Evolutionary conservation across 2,329 filamentous ascomycete species (phyloP).

Genomic region (Mycosphaerella sp.): DNA sequence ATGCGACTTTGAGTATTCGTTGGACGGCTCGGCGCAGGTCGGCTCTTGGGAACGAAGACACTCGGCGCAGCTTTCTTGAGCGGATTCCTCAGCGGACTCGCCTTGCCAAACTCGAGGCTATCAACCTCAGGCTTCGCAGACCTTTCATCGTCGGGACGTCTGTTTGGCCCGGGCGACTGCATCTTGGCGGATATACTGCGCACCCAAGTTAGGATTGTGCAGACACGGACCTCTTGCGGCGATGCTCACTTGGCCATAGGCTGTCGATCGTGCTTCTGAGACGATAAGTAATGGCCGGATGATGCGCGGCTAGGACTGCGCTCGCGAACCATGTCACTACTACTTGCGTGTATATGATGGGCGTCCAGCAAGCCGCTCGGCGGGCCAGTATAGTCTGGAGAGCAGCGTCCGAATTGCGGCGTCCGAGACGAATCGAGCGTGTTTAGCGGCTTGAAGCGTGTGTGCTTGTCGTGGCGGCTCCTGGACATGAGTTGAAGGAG

Average conservation of each 20-base stretch:
- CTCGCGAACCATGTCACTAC: constrained; percentile 24
- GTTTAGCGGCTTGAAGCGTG: constrained; percentile 19
- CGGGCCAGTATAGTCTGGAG: neutral
- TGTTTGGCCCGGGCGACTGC: constrained; percentile 27
- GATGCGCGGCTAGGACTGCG: constrained; percentile 20
- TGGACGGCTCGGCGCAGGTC: constrained; percentile 13
- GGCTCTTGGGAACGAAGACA: constrained; percentile 27
- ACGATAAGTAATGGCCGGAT: constrained; percentile 20
- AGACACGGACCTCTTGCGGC: neutral
- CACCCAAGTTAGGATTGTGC: neutral
- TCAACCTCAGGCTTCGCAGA: constrained; percentile 8
- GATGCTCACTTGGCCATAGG: constrained; percentile 26
- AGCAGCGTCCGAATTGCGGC: constrained; percentile 12
- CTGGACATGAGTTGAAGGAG: neutral
- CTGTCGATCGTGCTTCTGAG: constrained; percentile 20
- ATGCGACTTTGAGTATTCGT: constrained; percentile 9
- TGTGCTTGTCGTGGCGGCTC: neutral
- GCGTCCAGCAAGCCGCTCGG: constrained; percentile 8
- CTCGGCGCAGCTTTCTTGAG: constrained; percentile 25
- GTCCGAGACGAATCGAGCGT: constrained; percentile 21
- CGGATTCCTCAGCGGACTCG: constrained; percentile 51
- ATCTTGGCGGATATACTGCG: constrained; percentile 30
- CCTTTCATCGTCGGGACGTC: neutral
- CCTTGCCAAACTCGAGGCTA: constrained; percentile 51
- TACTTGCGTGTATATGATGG: neutral